phyloP scores from a whole-genome alignment of 345 rosid genomes.

The Citrus reticulata region DNA sequence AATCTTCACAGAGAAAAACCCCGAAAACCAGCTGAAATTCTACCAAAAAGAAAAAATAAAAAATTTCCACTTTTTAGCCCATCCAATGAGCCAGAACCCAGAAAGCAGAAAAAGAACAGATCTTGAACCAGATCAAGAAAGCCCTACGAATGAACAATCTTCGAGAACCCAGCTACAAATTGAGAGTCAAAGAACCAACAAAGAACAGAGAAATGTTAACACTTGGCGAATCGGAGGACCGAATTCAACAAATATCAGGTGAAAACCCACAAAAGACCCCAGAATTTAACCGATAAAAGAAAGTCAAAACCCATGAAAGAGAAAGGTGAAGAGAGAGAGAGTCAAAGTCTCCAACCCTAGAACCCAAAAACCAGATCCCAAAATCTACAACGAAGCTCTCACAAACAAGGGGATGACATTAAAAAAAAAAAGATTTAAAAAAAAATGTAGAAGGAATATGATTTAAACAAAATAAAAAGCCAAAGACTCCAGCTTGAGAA shows the following conservation, averaged over 20 bases:
- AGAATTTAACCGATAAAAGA: constrained; percentile 22
- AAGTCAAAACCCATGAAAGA: constrained; percentile 50
- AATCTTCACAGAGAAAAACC: constrained; percentile 10
- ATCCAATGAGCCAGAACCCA: constrained; percentile 21
- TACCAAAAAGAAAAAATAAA: not conserved
- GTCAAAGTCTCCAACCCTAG: constrained; percentile 54
- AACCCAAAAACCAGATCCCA: constrained; percentile 60
- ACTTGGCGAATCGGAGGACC: not conserved
- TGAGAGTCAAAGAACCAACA: not conserved
- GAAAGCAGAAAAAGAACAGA: constrained; percentile 17
- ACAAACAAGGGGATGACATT: constrained; percentile 8
- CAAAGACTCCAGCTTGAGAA: constrained; percentile 8
- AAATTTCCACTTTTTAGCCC: constrained; percentile 18
- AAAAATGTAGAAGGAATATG: constrained; percentile 14
- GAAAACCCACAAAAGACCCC: constrained; percentile 19
- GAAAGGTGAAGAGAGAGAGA: constrained; percentile 26
- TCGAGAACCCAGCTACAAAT: constrained; percentile 17
- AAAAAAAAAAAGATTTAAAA: not conserved
- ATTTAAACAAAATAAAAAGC: constrained; percentile 8
- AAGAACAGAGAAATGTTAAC: not conserved
- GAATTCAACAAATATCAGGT: constrained; percentile 11
- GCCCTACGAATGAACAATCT: constrained; percentile 18
- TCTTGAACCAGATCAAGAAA: constrained; percentile 36
- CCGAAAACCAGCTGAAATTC: constrained; percentile 21
- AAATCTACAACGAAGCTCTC: constrained; percentile 19